Evolutionary conservation across 768 basidiomycete genomes (phyloP).

Genomic region (Mrakia gelida): DNA sequence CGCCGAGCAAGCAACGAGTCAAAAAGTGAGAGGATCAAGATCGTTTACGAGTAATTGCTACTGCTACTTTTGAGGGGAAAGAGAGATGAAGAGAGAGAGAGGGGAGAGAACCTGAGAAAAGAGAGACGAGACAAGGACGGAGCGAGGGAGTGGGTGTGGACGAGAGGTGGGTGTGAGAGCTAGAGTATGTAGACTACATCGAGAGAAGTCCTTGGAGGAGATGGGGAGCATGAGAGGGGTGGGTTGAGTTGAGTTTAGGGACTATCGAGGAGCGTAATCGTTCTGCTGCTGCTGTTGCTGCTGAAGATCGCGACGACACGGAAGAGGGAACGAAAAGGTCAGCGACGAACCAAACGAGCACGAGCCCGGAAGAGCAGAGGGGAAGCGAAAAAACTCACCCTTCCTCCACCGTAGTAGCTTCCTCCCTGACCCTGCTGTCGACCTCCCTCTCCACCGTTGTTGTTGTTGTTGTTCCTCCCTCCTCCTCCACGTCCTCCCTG

Average conservation of each 20-base stretch:
- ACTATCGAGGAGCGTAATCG: conserved; percentile 4
- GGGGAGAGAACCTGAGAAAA: no score
- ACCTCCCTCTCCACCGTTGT: conserved; percentile 1
- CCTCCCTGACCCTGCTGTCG: not conserved
- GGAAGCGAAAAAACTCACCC: not conserved
- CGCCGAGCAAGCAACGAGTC: not conserved
- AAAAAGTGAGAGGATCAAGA: not conserved
- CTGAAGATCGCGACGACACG: not conserved
- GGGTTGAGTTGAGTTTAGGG: not conserved
- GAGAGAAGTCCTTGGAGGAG: not conserved
- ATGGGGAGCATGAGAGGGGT: not conserved
- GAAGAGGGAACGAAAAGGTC: not conserved
- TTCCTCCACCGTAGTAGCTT: conserved; percentile 7
- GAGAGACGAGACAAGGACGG: no score
- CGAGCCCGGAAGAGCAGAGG: not conserved
- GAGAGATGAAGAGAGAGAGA: not conserved
- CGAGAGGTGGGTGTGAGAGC: no score
- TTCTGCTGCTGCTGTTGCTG: conserved; percentile 14
- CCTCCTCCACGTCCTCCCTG: not conserved
- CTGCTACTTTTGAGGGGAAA: not conserved
- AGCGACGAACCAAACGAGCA: not conserved
- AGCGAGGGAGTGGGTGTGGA: no score
- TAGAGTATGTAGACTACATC: not conserved
- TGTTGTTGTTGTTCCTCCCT: not conserved
- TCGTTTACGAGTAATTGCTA: not conserved